phyloP scores from a whole-genome alignment of 1,284 basidiomycete species.

The Ustilago cynodontis region DNA sequence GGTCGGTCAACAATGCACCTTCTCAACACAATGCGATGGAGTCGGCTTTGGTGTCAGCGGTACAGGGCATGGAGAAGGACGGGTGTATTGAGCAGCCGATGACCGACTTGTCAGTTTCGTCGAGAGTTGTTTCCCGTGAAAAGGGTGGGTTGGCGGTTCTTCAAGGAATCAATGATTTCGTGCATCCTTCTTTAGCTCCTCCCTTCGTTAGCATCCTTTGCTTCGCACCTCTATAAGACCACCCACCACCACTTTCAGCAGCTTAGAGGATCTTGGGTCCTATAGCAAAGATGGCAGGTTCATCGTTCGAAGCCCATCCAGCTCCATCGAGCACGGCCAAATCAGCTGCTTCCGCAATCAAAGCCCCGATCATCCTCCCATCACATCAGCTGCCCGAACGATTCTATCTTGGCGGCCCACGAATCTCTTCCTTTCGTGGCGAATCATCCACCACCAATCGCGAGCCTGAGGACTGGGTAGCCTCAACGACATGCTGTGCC shows the following conservation, averaged over 20 bases:
- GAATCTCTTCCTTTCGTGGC: constrained; percentile 31
- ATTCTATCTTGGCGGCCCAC: constrained; percentile 38
- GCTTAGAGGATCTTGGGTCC: neutral
- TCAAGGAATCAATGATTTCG: neutral
- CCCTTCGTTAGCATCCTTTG: neutral
- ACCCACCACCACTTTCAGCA: neutral
- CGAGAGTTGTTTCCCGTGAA: neutral
- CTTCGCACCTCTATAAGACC: no score
- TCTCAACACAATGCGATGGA: neutral
- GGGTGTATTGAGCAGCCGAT: neutral
- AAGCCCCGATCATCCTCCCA: constrained; percentile 25
- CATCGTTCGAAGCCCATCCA: constrained; percentile 10
- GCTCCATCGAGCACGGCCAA: no score
- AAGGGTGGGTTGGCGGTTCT: neutral
- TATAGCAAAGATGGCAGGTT: constrained; percentile 9
- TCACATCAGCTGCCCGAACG: constrained; percentile 44
- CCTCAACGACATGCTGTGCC: constrained; percentile 40
- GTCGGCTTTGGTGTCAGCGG: neutral
- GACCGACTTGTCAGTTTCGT: neutral
- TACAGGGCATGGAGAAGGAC: neutral
- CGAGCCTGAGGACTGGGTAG: constrained; percentile 45
- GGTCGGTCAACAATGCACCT: neutral
- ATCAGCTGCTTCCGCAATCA: neutral
- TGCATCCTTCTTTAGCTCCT: neutral
- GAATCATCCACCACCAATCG: constrained; percentile 20